phyloP scores from a whole-genome alignment of 257 asterid species.

The Nyctanthes arbortristis region DNA sequence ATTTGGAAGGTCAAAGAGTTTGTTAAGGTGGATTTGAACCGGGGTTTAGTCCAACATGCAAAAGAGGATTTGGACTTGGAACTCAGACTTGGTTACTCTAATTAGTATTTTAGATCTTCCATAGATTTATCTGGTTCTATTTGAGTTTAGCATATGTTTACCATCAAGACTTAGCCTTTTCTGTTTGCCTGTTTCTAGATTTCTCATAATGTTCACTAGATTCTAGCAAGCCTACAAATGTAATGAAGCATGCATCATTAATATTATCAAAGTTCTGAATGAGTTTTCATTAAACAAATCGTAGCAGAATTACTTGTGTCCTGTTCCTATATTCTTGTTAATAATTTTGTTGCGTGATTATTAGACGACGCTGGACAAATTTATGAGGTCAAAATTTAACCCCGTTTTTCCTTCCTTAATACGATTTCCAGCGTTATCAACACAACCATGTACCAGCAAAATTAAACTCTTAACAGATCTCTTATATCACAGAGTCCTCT shows the following conservation, averaged over 20 bases:
- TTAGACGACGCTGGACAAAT: too few species aligned
- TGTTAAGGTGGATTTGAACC: conserved; percentile 44
- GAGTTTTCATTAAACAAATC: neutral
- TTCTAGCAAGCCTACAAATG: neutral
- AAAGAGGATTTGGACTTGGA: conserved; percentile 71
- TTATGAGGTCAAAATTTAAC: too few species aligned
- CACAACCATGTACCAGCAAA: too few species aligned
- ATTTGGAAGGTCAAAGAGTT: conserved; percentile 46
- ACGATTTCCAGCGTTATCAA: too few species aligned
- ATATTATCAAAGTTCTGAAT: neutral
- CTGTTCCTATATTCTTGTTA: too few species aligned
- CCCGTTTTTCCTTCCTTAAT: too few species aligned
- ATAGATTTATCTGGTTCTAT: neutral
- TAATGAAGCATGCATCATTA: neutral
- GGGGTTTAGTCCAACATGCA: conserved; percentile 41
- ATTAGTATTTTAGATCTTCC: conserved; percentile 10
- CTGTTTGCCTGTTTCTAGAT: neutral
- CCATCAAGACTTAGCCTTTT: neutral
- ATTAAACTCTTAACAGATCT: too few species aligned
- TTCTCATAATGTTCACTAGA: neutral
- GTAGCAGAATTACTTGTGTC: neutral
- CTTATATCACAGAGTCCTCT: neutral
- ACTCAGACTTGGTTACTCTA: conserved; percentile 70
- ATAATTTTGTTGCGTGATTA: too few species aligned
- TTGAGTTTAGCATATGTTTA: conserved; percentile 4